Base-by-base conservation (phyloP, 345 rosid genomes). In the Raphanus raphanistrum region DNA sequence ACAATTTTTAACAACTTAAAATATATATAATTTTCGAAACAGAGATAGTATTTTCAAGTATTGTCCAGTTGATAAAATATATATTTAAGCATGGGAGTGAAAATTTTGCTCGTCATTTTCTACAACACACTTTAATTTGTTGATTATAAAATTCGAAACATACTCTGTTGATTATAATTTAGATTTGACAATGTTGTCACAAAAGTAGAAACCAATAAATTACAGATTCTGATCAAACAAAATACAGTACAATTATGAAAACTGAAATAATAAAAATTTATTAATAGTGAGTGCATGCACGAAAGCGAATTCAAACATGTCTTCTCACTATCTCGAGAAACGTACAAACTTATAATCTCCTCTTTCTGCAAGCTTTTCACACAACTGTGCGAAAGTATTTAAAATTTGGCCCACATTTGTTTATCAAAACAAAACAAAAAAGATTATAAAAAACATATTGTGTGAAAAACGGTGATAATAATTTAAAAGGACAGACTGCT, bases 311-410 rank as follows among this genome's bases (percentile, higher is more conserved):
- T 71, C 72, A 73, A 73, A 79, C 78, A 79, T 79, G 82, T 68
- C 78, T 79, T 73, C 82, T 79, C 74, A 68, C 48, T 79, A 79
- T 79, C 82, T 79, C 74, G 82, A 79, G 82, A 73, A 79, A 73
- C 82, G 74, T 73, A 73, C 82, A 79, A 61, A 61, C 78, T 73
- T 36, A 36, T 17, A 57, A 29, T 72, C 76, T 43, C 72, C 32
- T 72, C 68, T 78, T 66, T 66, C 71, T 78, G 74, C 73, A 60
- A 67, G 74, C 82, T 79, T 73, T 79, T 73, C 77, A 73, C 78
- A 79, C 78, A 79, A 60, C 59, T 68, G 74, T 79, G 29, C 54
- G 52, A 78, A 78, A 79, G 73, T 67, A 66, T 35, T 45, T 55
- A 72, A 58, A 38, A 43, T 68, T 79, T 79, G 82, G 59, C 78